Base-by-base conservation (phyloP, 805 yeast species). In the Candida michaelii region DNA sequence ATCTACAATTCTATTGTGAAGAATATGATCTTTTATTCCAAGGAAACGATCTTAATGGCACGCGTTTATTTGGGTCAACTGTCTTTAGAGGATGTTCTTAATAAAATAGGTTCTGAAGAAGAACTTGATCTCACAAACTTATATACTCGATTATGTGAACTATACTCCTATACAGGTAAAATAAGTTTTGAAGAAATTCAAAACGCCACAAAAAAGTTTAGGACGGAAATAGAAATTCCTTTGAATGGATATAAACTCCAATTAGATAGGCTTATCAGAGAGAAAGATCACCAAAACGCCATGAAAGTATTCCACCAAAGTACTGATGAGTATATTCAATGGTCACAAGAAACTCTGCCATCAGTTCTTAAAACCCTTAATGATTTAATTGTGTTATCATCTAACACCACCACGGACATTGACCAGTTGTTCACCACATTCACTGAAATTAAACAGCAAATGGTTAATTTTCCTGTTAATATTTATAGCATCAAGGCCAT, bases 351-450 rank as follows among this genome's bases (percentile, higher is more conserved):
- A 12, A 18, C 42, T 10, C 58, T 62, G 36, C 70, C 75, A 1
- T 60, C 61, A n/a, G 48, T 77, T 2, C 66, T 63, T 44, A 55
- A 64, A 5, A 63, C 76, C 0, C 58, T 82, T 44, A 69, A 71
- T 52, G 62, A 71, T 12, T 71, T 78, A 48, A 63, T 79, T 8
- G 47, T 72, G 18, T 48, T 65, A 0, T 39, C 62, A 7, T 62
- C 70, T 17, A 44, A 58, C 4, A 13, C 33, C 3, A 60, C 67
- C 25, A 56, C 63, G 11, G 58, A 68, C 41, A 50, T 64, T 11
- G 18, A 15, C 3, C 55, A 48, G 5, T 47, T 63, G 1, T 70
- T 69, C 45, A 58, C 61, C 4, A 53, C 54, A 7, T 69, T 69
- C 56, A 58, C 60, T 15, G 59, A 53, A 24, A 56, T 69, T 40